Evolutionary conservation across 148 eudicot genomes (phyloP), one percentile per base, ranked within the genome.

Genomic region (Cornus suecica): DNA sequence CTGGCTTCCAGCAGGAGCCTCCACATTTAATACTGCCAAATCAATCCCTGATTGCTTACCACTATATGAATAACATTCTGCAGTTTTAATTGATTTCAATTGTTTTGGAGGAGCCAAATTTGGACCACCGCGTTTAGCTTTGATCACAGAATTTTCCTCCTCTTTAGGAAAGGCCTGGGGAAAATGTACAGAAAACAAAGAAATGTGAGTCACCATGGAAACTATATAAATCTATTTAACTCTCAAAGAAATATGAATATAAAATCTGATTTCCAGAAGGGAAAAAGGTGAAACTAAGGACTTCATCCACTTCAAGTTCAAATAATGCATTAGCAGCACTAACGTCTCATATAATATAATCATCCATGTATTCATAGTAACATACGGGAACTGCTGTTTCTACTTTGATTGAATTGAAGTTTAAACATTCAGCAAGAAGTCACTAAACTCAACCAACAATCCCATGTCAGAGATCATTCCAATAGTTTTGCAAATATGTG

Each of bases 51-150:
- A 88, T 80, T 65, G 84, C 45, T 82, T 72, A 85, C 85, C 94
- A 69, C 82, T 80, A 80, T 82, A 83, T 72, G 91, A 86, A 76
- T 90, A 87, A 80, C 85, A 79, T 68, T 91, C 94, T 13, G 85
- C 65, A 77, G 71, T 73, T 77, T 80, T 88, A 80, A 84, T 76
- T 75, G 86, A 60, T 63, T 76, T 83, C 61, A 80, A 87, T 32
- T 68, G 83, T 70, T 51, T 81, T 65, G 31, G 86, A 76, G 70
- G 87, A 79, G 71, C 63, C 65, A 14, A 23, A 4, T 4, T 75
- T 28, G n/a, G 10, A 51, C 45, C 42, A 28, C 48, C 29, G 29
- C 80, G 86, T 61, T 85, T 80, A 73, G 54, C 72, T 80, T 84
- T 89, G 62, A 71, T 80, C 52, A 63, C 75, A 60, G 79, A 71